Conservation (phyloP, 805 yeast genomes). For the Monosporozyma solicola region DNA sequence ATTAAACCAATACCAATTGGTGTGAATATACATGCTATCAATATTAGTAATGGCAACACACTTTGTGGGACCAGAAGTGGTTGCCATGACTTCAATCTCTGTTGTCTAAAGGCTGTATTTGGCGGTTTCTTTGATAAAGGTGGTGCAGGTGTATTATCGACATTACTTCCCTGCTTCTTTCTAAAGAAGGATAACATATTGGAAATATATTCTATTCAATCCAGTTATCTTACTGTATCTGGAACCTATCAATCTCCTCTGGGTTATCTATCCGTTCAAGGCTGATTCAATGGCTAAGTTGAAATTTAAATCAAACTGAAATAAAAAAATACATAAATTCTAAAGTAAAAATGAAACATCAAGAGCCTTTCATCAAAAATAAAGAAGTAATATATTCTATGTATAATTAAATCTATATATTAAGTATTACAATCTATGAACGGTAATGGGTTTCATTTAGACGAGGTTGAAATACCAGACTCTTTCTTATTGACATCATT, state of each 20-base stretch:
- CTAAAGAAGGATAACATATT: conserved; percentile 3
- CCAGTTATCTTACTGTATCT: not conserved
- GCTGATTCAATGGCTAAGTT: not conserved
- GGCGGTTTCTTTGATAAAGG: conserved; percentile 44
- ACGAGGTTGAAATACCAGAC: not conserved
- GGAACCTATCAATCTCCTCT: not conserved
- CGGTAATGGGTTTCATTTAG: not conserved
- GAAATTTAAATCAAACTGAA: not conserved
- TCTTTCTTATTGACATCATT: not conserved
- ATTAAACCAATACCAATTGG: conserved; percentile 86
- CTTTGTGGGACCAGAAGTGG: conserved; percentile 90
- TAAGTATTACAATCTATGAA: not conserved
- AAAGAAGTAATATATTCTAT: not conserved
- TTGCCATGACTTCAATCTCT: conserved; percentile 54
- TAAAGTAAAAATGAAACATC: not conserved
- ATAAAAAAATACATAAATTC: not conserved
- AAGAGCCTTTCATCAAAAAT: not conserved
- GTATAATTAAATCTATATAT: not conserved
- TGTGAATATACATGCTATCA: conserved; percentile 70
- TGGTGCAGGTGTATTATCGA: not conserved
- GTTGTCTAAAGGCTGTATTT: conserved; percentile 75
- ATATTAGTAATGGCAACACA: conserved; percentile 73
- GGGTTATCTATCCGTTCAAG: not conserved
- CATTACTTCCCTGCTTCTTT: not conserved
- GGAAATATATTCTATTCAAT: not conserved